phyloP scores from a whole-genome alignment of 1,139 yeast genomes.

The Yamadazyma atlantica region DNA sequence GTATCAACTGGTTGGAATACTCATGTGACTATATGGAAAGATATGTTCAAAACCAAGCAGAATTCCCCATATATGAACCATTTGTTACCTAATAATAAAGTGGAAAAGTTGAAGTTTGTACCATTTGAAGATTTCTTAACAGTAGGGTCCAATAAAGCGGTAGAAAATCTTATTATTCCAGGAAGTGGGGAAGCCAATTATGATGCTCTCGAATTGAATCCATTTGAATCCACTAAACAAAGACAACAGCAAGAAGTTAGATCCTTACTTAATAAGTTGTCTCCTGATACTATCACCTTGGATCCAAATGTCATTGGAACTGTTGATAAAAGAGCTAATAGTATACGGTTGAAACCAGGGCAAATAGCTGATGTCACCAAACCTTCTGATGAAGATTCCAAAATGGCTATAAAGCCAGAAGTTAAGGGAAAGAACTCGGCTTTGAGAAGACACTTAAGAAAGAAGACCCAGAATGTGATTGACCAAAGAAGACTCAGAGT shows the following conservation, averaged over 20 bases:
- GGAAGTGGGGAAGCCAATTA: slow-evolving; percentile 98
- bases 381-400: slow-evolving; percentile 30
- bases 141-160: slow-evolving; percentile 78
- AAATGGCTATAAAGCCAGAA: slow-evolving; percentile 54
- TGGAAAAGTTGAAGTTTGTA: slow-evolving; percentile 69
- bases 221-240: slow-evolving; percentile 87
- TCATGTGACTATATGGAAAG: slow-evolving; percentile 88
- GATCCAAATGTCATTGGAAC: slow-evolving; percentile 89
- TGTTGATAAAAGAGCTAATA: slow-evolving; percentile 69
- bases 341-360: slow-evolving; percentile 62
- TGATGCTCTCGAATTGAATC: slow-evolving; percentile 92
- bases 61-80: slow-evolving; percentile 91
- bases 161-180: slow-evolving; percentile 81
- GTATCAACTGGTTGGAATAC: slow-evolving; percentile 93
- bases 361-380: slow-evolving; percentile 48
- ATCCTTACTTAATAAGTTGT: slow-evolving; percentile 78
- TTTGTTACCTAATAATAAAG: slow-evolving; percentile 72
- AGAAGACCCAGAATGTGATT: slow-evolving; percentile 81
- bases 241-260: slow-evolving; percentile 94
- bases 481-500: slow-evolving; percentile 84
- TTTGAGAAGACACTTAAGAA: slow-evolving; percentile 75
- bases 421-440: slow-evolving; percentile 82
- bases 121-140: slow-evolving; percentile 97
- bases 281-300: slow-evolving; percentile 88
- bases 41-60: slow-evolving; percentile 57